Conservation (phyloP, 768 basidiomycete genomes). For the Lactifluus pinguis region DNA sequence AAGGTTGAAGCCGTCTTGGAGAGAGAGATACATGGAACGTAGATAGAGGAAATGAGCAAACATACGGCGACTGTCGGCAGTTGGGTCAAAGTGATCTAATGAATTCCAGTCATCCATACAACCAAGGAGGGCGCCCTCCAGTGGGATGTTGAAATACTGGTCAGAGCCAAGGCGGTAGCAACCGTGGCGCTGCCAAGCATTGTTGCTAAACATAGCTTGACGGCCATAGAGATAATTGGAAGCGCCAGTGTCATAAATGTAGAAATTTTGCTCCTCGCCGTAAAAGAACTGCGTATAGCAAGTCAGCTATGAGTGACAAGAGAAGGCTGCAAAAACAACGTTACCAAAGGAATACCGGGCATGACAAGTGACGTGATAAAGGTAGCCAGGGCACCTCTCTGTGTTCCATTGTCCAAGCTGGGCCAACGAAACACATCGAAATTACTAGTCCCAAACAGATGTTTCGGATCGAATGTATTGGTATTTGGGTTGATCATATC, state of each 20-base stretch:
- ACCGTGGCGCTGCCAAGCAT: slow-evolving; percentile 88
- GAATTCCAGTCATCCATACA: slow-evolving; percentile 89
- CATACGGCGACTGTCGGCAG: slow-evolving; percentile 63
- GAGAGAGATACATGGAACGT: slow-evolving; percentile 54
- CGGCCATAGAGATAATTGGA: slow-evolving; percentile 90
- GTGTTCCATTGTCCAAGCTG: slow-evolving; percentile 74
- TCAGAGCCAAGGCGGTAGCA: slow-evolving; percentile 85
- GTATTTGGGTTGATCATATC: slow-evolving; percentile 73
- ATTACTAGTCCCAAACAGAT: slow-evolving; percentile 89
- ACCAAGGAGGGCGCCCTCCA: slow-evolving; percentile 69
- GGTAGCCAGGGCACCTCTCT: slow-evolving; percentile 63
- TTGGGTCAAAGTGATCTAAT: slow-evolving; percentile 92
- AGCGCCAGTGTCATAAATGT: slow-evolving; percentile 80
- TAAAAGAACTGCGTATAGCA: slow-evolving; percentile 54
- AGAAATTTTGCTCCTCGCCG: slow-evolving; percentile 90
- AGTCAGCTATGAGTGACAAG: slow-evolving; percentile 10
- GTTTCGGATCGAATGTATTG: slow-evolving; percentile 65
- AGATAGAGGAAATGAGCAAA: slow-evolving; percentile 67
- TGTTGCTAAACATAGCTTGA: slow-evolving; percentile 80
- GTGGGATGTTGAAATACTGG: slow-evolving; percentile 91
- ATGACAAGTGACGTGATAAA: slow-evolving; percentile 75
- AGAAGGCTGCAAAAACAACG: slow-evolving; percentile 19
- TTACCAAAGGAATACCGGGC: slow-evolving; percentile 78
- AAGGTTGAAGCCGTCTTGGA: slow-evolving; percentile 85
- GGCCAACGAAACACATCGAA: slow-evolving; percentile 96